Evolutionary conservation across 176 grass and related monocot genomes (phyloP).

Genomic region (Phoenix dactylifera): DNA sequence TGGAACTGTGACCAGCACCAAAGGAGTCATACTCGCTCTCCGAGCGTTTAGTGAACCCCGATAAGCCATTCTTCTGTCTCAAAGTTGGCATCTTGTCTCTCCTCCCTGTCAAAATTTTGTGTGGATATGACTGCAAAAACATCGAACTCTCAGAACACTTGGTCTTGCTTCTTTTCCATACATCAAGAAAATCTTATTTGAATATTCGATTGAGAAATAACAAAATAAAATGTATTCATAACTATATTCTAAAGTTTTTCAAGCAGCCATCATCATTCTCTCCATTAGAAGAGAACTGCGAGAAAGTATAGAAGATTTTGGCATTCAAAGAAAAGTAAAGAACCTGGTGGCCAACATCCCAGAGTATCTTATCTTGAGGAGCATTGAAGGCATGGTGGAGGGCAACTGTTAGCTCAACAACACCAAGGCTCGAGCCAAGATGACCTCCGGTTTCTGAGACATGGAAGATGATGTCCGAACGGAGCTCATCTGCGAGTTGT

Average conservation of each 20-base stretch:
- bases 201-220: too few relatives aligned
- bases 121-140: conserved; percentile 69
- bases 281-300: background rate
- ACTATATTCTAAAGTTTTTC: too few relatives aligned
- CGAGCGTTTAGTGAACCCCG: conserved; percentile 76
- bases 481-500: conserved; percentile 86
- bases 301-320: background rate
- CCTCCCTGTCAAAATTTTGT: conserved; percentile 98
- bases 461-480: conserved; percentile 96
- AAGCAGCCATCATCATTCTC: too few relatives aligned
- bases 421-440: conserved; percentile 94
- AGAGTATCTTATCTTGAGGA: conserved; percentile 80
- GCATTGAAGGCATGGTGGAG: conserved; percentile 92
- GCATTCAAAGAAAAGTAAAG: conserved; percentile 5
- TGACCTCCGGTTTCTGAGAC: conserved; percentile 95
- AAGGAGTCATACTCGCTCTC: conserved; percentile 94
- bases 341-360: conserved; percentile 99
- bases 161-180: too few relatives aligned
- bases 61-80: conserved; percentile 78
- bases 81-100: conserved; percentile 92
- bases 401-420: conserved; percentile 88
- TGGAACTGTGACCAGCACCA: conserved; percentile 95
- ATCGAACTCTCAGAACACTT: background rate
- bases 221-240: too few relatives aligned
- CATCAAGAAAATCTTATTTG: too few relatives aligned